Percentiles rank a stretch among this genome's conserved stretches.
Evolutionary conservation across 1,284 basidiomycete species (phyloP).

Genomic region (Rhodotorula sp.): DNA sequence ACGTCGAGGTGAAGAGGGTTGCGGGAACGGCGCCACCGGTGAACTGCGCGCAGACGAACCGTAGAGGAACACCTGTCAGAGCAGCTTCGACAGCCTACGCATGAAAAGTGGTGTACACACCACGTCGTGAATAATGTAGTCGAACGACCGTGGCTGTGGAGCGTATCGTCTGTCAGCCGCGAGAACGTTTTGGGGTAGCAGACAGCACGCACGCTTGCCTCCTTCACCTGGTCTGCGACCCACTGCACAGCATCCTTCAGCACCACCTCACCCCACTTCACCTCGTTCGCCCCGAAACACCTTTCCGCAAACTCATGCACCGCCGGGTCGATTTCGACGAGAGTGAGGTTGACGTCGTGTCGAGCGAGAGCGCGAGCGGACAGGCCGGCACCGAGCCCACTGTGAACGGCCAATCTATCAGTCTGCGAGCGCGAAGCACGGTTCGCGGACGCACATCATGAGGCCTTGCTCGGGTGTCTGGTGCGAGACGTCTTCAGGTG

Average conservation of each 20-base stretch:
- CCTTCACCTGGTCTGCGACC: slow-evolving; percentile 50
- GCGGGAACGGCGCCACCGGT: slow-evolving; percentile 80
- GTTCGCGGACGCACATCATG: slow-evolving; percentile 43
- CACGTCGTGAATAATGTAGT: slow-evolving; percentile 82
- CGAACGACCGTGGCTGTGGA: slow-evolving; percentile 54
- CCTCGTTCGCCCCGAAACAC: slow-evolving; percentile 72
- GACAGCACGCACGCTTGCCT: slow-evolving; percentile 43
- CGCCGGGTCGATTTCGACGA: slow-evolving; percentile 80
- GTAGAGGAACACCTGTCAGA: too few species aligned
- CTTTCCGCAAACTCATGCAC: slow-evolving; percentile 76
- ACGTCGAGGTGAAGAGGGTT: slow-evolving; percentile 75
- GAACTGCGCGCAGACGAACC: slow-evolving; percentile 52
- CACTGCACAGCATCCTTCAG: slow-evolving; percentile 72
- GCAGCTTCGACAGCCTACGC: too few species aligned
- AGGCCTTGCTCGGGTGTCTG: slow-evolving; percentile 65
- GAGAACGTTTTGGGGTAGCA: background rate
- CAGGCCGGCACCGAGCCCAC: slow-evolving; percentile 80
- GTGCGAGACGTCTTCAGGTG: slow-evolving; percentile 49
- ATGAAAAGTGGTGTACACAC: slow-evolving; percentile 2
- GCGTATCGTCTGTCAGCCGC: too few species aligned
- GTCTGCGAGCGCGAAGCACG: background rate
- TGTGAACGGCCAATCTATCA: slow-evolving; percentile 45
- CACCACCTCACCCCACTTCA: slow-evolving; percentile 58
- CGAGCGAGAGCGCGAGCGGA: slow-evolving; percentile 68
- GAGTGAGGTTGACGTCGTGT: slow-evolving; percentile 66